Conservation (phyloP, 2,329 filamentous ascomycete genomes). For the Penicillium sp. region DNA sequence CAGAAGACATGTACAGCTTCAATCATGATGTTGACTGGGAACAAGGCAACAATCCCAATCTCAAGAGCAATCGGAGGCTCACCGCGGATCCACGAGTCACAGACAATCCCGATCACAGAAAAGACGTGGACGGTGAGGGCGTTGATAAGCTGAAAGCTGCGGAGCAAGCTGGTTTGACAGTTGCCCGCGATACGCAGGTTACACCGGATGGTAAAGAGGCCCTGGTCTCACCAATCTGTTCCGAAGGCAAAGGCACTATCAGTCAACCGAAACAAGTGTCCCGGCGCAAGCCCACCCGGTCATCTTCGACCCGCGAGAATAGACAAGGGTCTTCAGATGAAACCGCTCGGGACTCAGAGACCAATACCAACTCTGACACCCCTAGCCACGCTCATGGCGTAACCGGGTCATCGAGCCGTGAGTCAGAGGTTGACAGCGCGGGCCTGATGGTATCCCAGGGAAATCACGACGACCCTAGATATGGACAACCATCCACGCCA, state of each 20-base stretch:
- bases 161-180: conserved; percentile 56
- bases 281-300: conserved; percentile 31
- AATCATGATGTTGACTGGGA: conserved; percentile 69
- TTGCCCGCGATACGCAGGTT: conserved; percentile 67
- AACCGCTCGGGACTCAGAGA: conserved; percentile 18
- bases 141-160: conserved; percentile 68
- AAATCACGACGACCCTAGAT: conserved; percentile 49
- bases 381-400: conserved; percentile 52
- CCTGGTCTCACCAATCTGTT: conserved; percentile 58
- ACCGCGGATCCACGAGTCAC: conserved; percentile 57
- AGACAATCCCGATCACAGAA: conserved; percentile 58
- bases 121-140: conserved; percentile 75
- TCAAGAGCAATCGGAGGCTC: conserved; percentile 52
- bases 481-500: conserved; percentile 46
- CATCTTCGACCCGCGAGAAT: conserved; percentile 19
- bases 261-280: conserved; percentile 47
- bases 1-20: conserved; percentile 61
- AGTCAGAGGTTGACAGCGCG: conserved; percentile 79
- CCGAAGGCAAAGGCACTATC: conserved; percentile 61
- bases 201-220: conserved; percentile 64
- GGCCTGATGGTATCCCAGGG: conserved; percentile 53
- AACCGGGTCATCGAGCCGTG: conserved; percentile 64
- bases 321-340: conserved; percentile 12
- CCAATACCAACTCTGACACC: conserved; percentile 23
- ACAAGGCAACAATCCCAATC: conserved; percentile 54